Conservation (phyloP, 306 rosid genomes). For the Lathyrus oleraceus region DNA sequence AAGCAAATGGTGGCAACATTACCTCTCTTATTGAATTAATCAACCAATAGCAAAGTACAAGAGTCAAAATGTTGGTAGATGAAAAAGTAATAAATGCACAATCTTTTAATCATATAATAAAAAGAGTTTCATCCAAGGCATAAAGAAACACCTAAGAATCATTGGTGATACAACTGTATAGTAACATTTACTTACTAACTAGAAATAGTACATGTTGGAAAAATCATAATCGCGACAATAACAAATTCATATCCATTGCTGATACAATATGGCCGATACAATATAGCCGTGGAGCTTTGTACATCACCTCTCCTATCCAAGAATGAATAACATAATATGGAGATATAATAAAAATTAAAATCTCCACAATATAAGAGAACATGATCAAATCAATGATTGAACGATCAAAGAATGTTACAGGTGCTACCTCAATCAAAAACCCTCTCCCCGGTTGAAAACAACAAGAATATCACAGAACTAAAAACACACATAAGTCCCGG, state of each 20-base stretch:
- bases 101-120: not conserved
- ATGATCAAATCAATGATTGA: conserved; percentile 25
- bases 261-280: conserved; percentile 22
- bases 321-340: conserved; percentile 42
- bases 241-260: conserved; percentile 27
- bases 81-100: not conserved
- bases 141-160: conserved; percentile 13
- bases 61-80: not conserved
- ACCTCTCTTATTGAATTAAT: not conserved
- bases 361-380: conserved; percentile 26
- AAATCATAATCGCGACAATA: not conserved
- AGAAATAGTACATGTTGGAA: conserved; percentile 43
- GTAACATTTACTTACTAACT: conserved; percentile 25
- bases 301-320: conserved; percentile 40
- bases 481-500: conserved; percentile 86
- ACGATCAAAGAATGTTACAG: conserved; percentile 29
- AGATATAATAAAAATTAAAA: conserved; percentile 41
- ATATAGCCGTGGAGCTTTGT: conserved; percentile 24
- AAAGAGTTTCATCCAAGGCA: conserved; percentile 30
- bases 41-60: not conserved
- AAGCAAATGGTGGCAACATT: not conserved
- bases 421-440: conserved; percentile 72
- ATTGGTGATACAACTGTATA: conserved; percentile 20
- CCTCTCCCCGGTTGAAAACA: conserved; percentile 93
- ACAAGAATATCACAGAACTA: conserved; percentile 69